A percentile compares a stretch with the other conserved stretches of the same genome.
Evolutionary conservation across 2,329 filamentous ascomycete genomes (phyloP).

Genomic region (Gnomoniopsis sp.): DNA sequence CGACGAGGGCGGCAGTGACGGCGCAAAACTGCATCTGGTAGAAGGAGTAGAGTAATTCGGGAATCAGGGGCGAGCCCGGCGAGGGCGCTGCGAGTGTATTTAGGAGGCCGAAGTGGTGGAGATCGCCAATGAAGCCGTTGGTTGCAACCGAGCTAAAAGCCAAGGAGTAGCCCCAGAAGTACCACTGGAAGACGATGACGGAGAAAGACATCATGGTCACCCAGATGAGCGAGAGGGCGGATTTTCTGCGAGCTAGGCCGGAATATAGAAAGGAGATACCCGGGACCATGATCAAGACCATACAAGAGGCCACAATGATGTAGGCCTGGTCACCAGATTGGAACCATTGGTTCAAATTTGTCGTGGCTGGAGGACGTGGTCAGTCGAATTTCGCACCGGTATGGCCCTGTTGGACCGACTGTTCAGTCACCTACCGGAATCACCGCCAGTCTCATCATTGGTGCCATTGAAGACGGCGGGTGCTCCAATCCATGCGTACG

Average conservation of each 20-base stretch:
- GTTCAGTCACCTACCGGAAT: constrained; percentile 64
- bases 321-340: constrained; percentile 88
- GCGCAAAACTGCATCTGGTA: constrained; percentile 99
- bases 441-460: constrained; percentile 63
- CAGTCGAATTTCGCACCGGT: constrained; percentile 11
- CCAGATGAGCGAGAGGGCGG: constrained; percentile 95
- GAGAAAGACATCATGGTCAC: constrained; percentile 92
- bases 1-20: constrained; percentile 85
- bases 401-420: not conserved
- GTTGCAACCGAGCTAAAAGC: constrained; percentile 80
- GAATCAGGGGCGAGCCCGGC: constrained; percentile 81
- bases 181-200: constrained; percentile 96
- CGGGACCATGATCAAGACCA: constrained; percentile 95
- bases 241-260: constrained; percentile 94
- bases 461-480: constrained; percentile 63
- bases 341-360: constrained; percentile 97
- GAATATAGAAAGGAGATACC: constrained; percentile 98
- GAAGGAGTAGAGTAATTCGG: constrained; percentile 88
- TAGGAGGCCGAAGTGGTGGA: constrained; percentile 84
- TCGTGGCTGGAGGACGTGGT: constrained; percentile 51
- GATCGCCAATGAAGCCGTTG: constrained; percentile 88
- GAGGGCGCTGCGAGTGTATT: constrained; percentile 82
- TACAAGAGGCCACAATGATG: constrained; percentile 84
- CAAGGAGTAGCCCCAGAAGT: constrained; percentile 97
- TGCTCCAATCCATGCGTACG: constrained; percentile 56